Base-by-base conservation (phyloP, 768 basidiomycete genomes). In the Suillus alpinus region DNA sequence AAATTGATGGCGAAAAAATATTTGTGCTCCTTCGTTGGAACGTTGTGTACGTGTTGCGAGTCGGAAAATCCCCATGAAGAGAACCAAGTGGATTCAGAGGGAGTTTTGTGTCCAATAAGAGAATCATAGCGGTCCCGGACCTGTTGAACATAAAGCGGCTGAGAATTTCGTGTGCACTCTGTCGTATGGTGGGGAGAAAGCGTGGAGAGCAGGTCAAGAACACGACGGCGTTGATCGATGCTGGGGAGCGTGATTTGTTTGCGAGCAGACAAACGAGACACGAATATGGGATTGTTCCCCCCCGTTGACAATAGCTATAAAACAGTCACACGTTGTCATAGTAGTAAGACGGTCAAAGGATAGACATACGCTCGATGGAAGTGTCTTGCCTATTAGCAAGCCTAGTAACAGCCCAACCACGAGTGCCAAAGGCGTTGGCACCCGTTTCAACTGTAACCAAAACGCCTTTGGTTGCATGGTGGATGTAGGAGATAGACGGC, bases 1-100 rank as follows among this genome's bases (percentile, higher is more conserved):
- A 98, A 81, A 77, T 99, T 99, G 83, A 99, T 98, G 62, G 94
- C 96, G 76, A 99, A 97, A 77, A 94, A 98, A 74, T 98, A 99
- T 73, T 99, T 98, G 85, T 99, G 97, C 65, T 89, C 84, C 69
- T 80, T 81, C 12, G 81, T 71, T 31, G 80, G 73, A 20, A 73
- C 65, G 23, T 71, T 73, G 51, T 74, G 71, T 66, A 69, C 73
- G 58, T 75, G 75, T 47, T 78, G 76, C 29, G 73, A 68, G 59
- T 77, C 75, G 60, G 81, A 77, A 37, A 82, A 77, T n/a, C 86
- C 83, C 49, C 88, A 72, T 2, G 77, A 73, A 50, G 83, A 78
- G 46, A 89, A 68, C 88, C 89, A 91, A 6, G 88, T 85, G 34
- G 77, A 74, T 32, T 79, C 73, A 0, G 84, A 74, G 0, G 86